A percentile compares a stretch with the other conserved stretches of the same genome.
These are phyloP conservation scores for Tricholoma matsutake DNA, from an alignment of 768 basidiomycete genomes.

Conservation along the genomic window DNA sequence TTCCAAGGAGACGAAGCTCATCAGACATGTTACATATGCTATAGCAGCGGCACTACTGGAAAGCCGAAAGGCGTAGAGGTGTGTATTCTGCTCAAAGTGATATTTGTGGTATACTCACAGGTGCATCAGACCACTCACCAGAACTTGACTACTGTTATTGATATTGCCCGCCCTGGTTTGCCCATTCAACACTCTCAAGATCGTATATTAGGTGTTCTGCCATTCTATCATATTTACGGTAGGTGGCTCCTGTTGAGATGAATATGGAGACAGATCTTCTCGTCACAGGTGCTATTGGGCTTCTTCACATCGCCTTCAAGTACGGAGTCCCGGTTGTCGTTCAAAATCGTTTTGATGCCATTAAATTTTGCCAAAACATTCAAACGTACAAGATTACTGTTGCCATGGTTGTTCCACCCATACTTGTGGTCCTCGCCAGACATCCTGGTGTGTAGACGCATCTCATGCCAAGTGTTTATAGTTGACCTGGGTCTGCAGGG, in stretches of 20 bases:
- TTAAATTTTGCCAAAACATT: slow-evolving; percentile 1
- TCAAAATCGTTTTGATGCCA: slow-evolving; percentile 10
- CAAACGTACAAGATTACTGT: background rate
- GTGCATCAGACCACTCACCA: background rate
- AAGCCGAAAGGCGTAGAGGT: background rate
- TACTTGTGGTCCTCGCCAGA: background rate
- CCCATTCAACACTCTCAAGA: background rate
- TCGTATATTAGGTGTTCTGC: background rate
- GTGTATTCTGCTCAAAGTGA: background rate
- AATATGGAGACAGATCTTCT: background rate
- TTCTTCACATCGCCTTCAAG: background rate
- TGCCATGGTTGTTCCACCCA: background rate
- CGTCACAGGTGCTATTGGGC: background rate
- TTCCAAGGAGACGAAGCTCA: background rate
- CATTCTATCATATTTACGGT: background rate
- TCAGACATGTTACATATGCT: background rate
- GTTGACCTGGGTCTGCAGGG: background rate
- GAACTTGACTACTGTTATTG: background rate
- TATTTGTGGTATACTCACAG: background rate
- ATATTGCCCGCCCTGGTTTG: background rate
- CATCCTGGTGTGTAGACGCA: background rate
- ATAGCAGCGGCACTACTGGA: background rate
- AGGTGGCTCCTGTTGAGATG: background rate
- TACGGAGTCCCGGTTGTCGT: background rate
- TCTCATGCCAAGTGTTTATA: background rate